phyloP scores from a whole-genome alignment of 805 yeast species.

The Candida ficus region DNA sequence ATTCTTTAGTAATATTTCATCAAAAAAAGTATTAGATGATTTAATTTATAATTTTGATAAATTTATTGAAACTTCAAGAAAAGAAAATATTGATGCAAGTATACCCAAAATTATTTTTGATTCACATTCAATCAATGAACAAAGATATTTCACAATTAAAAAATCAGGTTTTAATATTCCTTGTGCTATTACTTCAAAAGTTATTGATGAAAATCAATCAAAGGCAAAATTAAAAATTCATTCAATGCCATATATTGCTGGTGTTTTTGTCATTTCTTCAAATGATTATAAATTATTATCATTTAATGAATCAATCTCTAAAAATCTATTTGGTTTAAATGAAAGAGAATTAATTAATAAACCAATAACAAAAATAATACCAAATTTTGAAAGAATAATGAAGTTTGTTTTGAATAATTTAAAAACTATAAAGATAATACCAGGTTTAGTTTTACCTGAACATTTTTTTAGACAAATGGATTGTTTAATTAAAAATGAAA shows the following conservation, averaged over 20 bases:
- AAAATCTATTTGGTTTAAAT: constrained; percentile 70
- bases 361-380: constrained; percentile 54
- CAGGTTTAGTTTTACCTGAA: constrained; percentile 85
- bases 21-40: constrained; percentile 16
- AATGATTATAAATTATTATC: constrained; percentile 47
- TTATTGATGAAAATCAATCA: constrained; percentile 43
- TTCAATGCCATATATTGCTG: constrained; percentile 82
- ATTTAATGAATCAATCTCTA: constrained; percentile 72
- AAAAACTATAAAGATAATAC: constrained; percentile 35
- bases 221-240: constrained; percentile 59
- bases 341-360: constrained; percentile 38
- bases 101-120: constrained; percentile 26
- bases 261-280: constrained; percentile 63
- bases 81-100: constrained; percentile 9
- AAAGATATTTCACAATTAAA: constrained; percentile 59
- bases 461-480: constrained; percentile 76
- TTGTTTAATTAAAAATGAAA: constrained; percentile 26
- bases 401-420: constrained; percentile 29
- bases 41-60: constrained; percentile 26
- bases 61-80: constrained; percentile 8
- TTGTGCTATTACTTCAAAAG: constrained; percentile 66
- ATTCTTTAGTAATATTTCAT: constrained; percentile 14
- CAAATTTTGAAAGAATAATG: constrained; percentile 46
- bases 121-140: constrained; percentile 43
- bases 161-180: constrained; percentile 50